Percentiles rank a stretch among this genome's conserved stretches.
phyloP scores from a whole-genome alignment of 352 stramenopile species.

The Phytophthora pisi region DNA sequence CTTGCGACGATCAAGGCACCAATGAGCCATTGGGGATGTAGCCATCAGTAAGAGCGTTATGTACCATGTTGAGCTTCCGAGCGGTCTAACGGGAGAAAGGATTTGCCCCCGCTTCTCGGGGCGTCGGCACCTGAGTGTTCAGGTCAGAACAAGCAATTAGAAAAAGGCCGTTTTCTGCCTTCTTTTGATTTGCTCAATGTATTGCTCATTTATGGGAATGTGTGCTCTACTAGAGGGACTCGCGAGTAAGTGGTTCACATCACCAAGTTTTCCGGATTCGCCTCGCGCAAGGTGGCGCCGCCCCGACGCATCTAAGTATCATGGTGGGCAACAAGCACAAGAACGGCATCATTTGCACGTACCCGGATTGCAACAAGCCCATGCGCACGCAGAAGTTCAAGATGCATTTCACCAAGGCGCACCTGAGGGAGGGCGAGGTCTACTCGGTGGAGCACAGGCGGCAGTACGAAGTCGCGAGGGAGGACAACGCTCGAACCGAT shows the following conservation, averaged over 20 bases:
- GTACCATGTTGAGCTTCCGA: conserved; percentile 28
- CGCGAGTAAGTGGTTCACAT: conserved; percentile 1
- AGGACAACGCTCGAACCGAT: conserved; percentile 40
- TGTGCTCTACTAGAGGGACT: conserved; percentile 29
- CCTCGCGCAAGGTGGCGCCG: background rate
- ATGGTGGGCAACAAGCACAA: conserved; percentile 91
- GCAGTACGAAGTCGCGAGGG: conserved; percentile 76
- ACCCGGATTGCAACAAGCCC: conserved; percentile 78
- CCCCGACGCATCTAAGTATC: background rate
- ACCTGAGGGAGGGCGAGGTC: conserved; percentile 76
- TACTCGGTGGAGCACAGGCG: conserved; percentile 82
- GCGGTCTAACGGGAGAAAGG: conserved; percentile 26
- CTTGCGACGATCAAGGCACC: background rate
- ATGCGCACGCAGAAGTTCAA: conserved; percentile 92
- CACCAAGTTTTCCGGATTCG: background rate
- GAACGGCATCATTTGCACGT: conserved; percentile 87
- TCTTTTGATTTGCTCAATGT: conserved; percentile 3
- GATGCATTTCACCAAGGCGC: conserved; percentile 79
- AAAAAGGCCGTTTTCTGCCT: conserved; percentile 2
- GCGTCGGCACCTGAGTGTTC: conserved; percentile 6
- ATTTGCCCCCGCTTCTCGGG: conserved; percentile 28
- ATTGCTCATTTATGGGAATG: conserved; percentile 11
- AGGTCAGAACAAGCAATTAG: conserved; percentile 13
- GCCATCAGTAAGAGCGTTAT: conserved; percentile 1
- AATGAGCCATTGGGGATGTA: background rate